phyloP scores from a whole-genome alignment of 768 basidiomycete species.

The Auriscalpium microsporum region DNA sequence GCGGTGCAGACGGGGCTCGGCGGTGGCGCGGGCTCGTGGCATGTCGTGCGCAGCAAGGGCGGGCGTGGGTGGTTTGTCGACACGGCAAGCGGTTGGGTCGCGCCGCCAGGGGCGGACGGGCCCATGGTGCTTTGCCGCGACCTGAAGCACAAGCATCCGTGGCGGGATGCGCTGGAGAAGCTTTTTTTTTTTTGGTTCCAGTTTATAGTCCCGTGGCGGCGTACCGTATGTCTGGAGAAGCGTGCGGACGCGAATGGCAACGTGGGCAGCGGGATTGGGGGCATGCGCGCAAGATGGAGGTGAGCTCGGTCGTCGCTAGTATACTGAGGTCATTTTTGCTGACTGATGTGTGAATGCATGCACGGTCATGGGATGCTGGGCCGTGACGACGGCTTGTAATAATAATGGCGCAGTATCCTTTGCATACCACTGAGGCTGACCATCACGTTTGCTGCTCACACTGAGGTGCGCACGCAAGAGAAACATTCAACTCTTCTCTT shows the following conservation, averaged over 20 bases:
- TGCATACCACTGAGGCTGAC: constrained; percentile 84
- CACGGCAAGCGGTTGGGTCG: constrained; percentile 75
- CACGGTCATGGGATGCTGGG: constrained; percentile 88
- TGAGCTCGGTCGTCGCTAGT: neutral
- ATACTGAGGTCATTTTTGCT: neutral
- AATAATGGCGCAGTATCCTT: constrained; percentile 94
- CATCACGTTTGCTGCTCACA: no score
- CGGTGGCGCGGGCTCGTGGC: constrained; percentile 77
- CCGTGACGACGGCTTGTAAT: constrained; percentile 89
- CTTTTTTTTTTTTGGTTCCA: no score
- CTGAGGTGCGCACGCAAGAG: no score
- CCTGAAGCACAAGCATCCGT: constrained; percentile 44
- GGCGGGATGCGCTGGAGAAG: constrained; percentile 60
- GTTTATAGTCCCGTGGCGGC: no score
- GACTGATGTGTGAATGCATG: neutral
- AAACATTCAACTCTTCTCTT: no score
- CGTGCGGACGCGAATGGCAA: constrained; percentile 78
- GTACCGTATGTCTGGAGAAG: no score
- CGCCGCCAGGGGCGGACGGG: constrained; percentile 24
- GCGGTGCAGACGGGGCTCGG: constrained; percentile 65
- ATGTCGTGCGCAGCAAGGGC: constrained; percentile 85
- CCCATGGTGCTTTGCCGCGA: constrained; percentile 37
- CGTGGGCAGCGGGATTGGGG: constrained; percentile 85
- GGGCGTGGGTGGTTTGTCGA: constrained; percentile 95
- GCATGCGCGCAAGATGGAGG: constrained; percentile 87